Conservation (phyloP, 139 green algal genomes). For the Closterium sp. region DNA sequence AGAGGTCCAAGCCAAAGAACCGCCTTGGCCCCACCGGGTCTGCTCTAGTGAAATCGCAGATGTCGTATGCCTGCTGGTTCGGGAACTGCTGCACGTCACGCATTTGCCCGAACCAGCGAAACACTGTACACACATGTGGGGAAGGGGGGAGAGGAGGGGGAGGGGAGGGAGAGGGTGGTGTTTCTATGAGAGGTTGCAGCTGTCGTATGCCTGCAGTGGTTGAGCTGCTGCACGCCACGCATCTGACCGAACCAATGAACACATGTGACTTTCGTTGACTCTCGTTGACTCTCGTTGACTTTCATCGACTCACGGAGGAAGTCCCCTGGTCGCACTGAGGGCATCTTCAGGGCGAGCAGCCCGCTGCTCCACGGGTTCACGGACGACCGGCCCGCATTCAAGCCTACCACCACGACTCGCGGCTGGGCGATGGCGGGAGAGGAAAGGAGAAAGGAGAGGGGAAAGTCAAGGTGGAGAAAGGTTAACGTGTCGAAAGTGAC, state of each 20-base stretch:
- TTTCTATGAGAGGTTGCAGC: too few relatives aligned
- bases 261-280: neutral
- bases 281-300: neutral
- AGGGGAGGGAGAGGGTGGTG: too few relatives aligned
- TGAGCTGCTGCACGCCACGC: too few relatives aligned
- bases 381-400: neutral
- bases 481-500: too few relatives aligned
- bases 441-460: too few relatives aligned
- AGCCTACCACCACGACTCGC: too few relatives aligned
- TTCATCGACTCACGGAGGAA: neutral
- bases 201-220: too few relatives aligned
- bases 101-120: neutral
- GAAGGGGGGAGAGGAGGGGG: too few relatives aligned
- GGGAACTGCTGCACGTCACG: neutral
- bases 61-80: neutral
- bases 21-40: neutral
- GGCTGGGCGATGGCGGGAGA: neutral
- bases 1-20: neutral
- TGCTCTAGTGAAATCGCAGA: neutral
- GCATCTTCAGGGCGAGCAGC: neutral
- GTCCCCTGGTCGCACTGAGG: neutral
- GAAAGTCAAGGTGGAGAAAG: too few relatives aligned
- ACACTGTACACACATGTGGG: neutral
- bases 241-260: too few relatives aligned
- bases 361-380: neutral